Evolutionary conservation across 2,329 filamentous ascomycete species (phyloP).

Genomic region (Diaporthe citri): DNA sequence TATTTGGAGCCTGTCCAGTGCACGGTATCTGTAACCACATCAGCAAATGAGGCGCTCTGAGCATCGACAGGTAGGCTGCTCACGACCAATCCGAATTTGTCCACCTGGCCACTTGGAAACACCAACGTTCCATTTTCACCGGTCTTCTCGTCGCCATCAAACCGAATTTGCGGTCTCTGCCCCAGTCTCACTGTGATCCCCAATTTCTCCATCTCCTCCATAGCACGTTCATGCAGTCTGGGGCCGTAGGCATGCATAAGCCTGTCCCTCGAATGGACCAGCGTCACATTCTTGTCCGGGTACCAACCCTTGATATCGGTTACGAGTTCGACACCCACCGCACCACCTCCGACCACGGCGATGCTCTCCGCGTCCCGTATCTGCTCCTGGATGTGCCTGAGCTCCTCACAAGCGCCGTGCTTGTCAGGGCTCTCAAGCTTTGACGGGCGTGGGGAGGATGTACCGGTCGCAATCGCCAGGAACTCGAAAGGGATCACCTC

Average conservation of each 20-base stretch:
- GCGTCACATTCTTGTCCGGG: conserved; percentile 66
- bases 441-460: conserved; percentile 60
- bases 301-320: conserved; percentile 69
- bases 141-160: conserved; percentile 52
- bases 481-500: conserved; percentile 65
- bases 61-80: conserved; percentile 26
- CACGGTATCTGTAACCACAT: conserved; percentile 63
- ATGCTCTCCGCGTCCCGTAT: conserved; percentile 58
- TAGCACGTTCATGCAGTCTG: conserved; percentile 54
- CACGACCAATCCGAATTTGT: conserved; percentile 8
- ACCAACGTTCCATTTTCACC: conserved; percentile 65
- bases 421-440: conserved; percentile 60
- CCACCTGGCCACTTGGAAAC: background rate
- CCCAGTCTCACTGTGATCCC: conserved; percentile 52
- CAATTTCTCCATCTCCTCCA: conserved; percentile 58
- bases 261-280: conserved; percentile 68
- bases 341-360: conserved; percentile 69
- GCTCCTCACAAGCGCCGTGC: conserved; percentile 54
- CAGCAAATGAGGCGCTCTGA: conserved; percentile 1
- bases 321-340: conserved; percentile 72
- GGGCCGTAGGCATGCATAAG: conserved; percentile 67
- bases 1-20: conserved; percentile 70
- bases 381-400: conserved; percentile 59
- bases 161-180: conserved; percentile 59
- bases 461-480: conserved; percentile 70